phyloP scores from a whole-genome alignment of 2,329 filamentous ascomycete species.

The Botrytis galanthina region DNA sequence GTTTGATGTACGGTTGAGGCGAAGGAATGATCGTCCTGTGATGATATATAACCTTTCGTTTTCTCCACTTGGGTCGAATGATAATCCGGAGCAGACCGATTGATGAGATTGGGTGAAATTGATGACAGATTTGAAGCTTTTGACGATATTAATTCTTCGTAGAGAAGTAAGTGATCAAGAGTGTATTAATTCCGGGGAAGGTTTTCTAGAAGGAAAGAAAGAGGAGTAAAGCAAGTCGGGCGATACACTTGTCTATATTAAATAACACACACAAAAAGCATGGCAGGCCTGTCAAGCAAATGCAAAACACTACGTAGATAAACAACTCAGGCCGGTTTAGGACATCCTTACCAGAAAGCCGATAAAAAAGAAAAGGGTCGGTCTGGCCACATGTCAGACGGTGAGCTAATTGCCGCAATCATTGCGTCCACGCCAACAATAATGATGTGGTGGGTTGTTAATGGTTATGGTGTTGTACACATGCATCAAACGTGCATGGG shows the following conservation, averaged over 20 bases:
- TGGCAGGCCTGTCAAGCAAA: slow-evolving; percentile 10
- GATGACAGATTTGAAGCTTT: slow-evolving; percentile 3
- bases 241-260: slow-evolving; percentile 12
- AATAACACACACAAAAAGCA: slow-evolving; percentile 9
- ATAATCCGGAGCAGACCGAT: slow-evolving; percentile 10
- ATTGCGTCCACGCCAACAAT: slow-evolving; percentile 19
- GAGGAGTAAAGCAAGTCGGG: background rate
- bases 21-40: slow-evolving; percentile 8
- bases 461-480: slow-evolving; percentile 22
- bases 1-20: background rate
- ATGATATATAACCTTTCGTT: background rate
- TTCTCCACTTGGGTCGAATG: slow-evolving; percentile 17
- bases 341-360: slow-evolving; percentile 7
- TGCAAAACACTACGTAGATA: background rate
- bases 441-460: slow-evolving; percentile 23
- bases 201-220: slow-evolving; percentile 5
- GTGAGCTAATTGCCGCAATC: slow-evolving; percentile 13
- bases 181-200: background rate
- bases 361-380: slow-evolving; percentile 16
- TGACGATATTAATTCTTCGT: background rate
- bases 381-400: slow-evolving; percentile 18
- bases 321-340: slow-evolving; percentile 14
- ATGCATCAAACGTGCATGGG: slow-evolving; percentile 20
- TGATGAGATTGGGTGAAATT: slow-evolving; percentile 5
- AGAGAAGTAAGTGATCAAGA: background rate